Base-by-base conservation (phyloP, 305 asterid species). In the Nicotiana rustica region DNA sequence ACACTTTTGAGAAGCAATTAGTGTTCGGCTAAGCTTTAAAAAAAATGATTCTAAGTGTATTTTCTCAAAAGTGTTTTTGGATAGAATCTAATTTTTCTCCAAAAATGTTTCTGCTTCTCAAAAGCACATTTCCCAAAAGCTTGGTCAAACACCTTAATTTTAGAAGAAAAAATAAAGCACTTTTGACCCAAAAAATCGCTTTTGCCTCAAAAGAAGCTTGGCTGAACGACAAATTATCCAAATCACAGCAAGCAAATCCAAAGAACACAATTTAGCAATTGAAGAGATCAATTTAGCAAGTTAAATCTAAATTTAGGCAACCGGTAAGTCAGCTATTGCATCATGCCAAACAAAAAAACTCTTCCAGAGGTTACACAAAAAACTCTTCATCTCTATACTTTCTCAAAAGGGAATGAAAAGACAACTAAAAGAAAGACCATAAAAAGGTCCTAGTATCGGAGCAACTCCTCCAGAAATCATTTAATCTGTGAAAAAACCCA, bases 391-490 rank as follows among this genome's bases (percentile, higher is more conserved):
- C 52, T 19, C 77, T 5, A 13, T 12, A 13, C 59, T 81, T 67
- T 14, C 78, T 80, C 47, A 38, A 2, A 66, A 18, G 59, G 67
- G 67, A 33, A 56, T 17, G 14, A 67, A 41, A 81, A 67, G n/a
- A 59, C 76, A 81, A 71, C 76, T 8, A 77, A 35, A 35, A 19
- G 82, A 78, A 71, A 1, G 83, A 82, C 44, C 79, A 62, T 55
- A 55, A 31, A 56, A 36, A 29, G 84, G 80, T 86, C 88, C 79
- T 15, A 78, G 81, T 65, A 85, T 83, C 82, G 77, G 69, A 29
- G 77, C 73, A 85, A 82, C 84, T 64, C 82, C 64, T 79, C 33
- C 82, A 55, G 68, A 66, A 82, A 86, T 67, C 78, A 59, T 86
- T 68, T 78, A 85, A 80, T 68, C 80, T 85, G 38, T 67, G 69